Evolutionary conservation across 2,329 filamentous ascomycete genomes (phyloP), one percentile per base, ranked within the genome.

Genomic region (Nemania bipapillata): DNA sequence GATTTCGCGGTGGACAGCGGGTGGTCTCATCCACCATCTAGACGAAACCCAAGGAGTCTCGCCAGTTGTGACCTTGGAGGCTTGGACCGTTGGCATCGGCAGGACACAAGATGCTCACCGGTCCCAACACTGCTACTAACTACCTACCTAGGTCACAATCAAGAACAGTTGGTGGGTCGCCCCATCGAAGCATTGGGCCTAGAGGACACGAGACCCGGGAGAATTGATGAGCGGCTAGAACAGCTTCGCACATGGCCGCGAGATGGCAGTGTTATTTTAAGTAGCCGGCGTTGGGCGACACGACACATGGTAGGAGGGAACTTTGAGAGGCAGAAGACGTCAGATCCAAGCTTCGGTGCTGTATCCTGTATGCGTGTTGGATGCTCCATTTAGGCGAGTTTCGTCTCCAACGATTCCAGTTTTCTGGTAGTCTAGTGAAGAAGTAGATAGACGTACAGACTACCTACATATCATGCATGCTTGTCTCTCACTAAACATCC

Each of bases 151-250:
- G n/a, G n/a, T n/a, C n/a, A 49, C 32, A 30, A 30, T 53, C 56
- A 64, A 57, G 57, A 37, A 37, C 15, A 42, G 3, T 50, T 49
- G 30, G 61, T 55, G 59, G 45, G 56, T 35, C 35, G 17, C 62
- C 30, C 24, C 15, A 24, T 7, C 47, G 42, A 49, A n/a, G 50
- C 15, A 47, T 53, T 30, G 20, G 7, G 28, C 15, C 40, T 35
- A 30, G 56, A 37, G 28, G 30, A 15, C 60, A 58, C 57, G 20
- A 35, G 60, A 49, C 22, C n/a, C n/a, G 28, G 40, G 61, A 68
- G 65, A 68, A 40, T 55, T n/a, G 28, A 52, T 45, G 37, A 57
- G 45, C 35, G n/a, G 52, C 30, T 56, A 52, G 47, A 32, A 42
- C 28, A 52, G 17, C 7, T 65, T 53, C 9, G 24, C 35, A 45